Percentiles rank a stretch among this genome's conserved stretches.
Evolutionary conservation across 768 basidiomycete genomes (phyloP).

Genomic region (Leccinum arenicola): DNA sequence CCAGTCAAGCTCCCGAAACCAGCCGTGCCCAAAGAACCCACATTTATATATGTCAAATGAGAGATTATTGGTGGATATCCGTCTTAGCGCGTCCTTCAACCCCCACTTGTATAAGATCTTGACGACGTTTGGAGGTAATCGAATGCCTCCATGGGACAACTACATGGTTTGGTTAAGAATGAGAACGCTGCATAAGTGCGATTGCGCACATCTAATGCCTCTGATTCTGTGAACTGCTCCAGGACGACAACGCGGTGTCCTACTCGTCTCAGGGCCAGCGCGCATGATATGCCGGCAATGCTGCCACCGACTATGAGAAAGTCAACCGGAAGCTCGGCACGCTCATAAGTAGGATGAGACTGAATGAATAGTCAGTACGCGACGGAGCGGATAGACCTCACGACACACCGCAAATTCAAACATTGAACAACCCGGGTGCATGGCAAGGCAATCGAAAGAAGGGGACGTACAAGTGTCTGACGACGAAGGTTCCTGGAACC

Average conservation of each 20-base stretch:
- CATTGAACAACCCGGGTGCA: not conserved
- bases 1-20: conserved; percentile 1
- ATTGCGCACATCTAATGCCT: conserved; percentile 32
- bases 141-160: conserved; percentile 37
- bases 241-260: conserved; percentile 62
- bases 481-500: not conserved
- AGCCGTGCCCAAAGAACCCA: conserved; percentile 12
- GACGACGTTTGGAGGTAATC: conserved; percentile 59
- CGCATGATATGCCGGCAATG: conserved; percentile 55
- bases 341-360: conserved; percentile 12
- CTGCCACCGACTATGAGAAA: conserved; percentile 51
- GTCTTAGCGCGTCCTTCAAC: conserved; percentile 41
- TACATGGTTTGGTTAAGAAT: not conserved
- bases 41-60: conserved; percentile 28
- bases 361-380: conserved; percentile 4
- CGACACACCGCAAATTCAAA: conserved; percentile 15
- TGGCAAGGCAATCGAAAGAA: not conserved
- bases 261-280: conserved; percentile 50
- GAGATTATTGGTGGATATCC: conserved; percentile 26
- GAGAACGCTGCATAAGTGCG: not conserved
- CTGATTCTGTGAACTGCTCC: conserved; percentile 45
- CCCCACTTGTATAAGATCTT: conserved; percentile 57
- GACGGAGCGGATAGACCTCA: not conserved
- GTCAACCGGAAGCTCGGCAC: conserved; percentile 27
- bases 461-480: not conserved